phyloP scores from a whole-genome alignment of 163 green algal species.

The Coccomyxa subellipsoidea region DNA sequence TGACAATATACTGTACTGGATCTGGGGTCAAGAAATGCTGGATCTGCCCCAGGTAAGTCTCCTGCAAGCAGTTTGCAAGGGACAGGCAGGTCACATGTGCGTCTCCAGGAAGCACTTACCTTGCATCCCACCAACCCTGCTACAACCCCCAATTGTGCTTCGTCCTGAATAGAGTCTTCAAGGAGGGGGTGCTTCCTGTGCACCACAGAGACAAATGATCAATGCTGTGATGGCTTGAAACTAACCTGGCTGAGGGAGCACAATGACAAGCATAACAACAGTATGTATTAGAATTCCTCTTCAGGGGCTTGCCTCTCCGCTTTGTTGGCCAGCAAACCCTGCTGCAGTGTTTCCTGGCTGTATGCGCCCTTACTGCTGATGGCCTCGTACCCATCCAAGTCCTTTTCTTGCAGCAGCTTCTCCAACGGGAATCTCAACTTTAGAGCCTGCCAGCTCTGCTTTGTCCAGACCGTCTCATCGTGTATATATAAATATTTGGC shows the following conservation, averaged over 20 bases:
- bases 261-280: too few relatives aligned
- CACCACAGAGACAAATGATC: too few relatives aligned
- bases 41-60: too few relatives aligned
- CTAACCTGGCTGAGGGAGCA: too few relatives aligned
- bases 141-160: not conserved
- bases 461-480: slow-evolving; percentile 8
- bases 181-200: not conserved
- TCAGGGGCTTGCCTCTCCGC: not conserved
- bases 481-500: slow-evolving; percentile 4
- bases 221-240: not conserved
- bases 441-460: not conserved
- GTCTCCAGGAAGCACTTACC: too few relatives aligned
- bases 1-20: too few relatives aligned
- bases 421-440: not conserved
- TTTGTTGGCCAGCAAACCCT: not conserved
- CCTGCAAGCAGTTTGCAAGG: too few relatives aligned
- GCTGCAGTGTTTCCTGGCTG: not conserved
- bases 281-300: not conserved
- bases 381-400: not conserved
- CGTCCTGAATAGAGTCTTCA: not conserved
- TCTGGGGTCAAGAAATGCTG: too few relatives aligned
- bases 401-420: not conserved
- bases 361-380: not conserved
- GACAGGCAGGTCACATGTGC: too few relatives aligned
- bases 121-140: not conserved